These are phyloP conservation scores for Anthracocystis walkeri DNA, from an alignment of 1,284 basidiomycete species.

Conservation along the genomic window DNA sequence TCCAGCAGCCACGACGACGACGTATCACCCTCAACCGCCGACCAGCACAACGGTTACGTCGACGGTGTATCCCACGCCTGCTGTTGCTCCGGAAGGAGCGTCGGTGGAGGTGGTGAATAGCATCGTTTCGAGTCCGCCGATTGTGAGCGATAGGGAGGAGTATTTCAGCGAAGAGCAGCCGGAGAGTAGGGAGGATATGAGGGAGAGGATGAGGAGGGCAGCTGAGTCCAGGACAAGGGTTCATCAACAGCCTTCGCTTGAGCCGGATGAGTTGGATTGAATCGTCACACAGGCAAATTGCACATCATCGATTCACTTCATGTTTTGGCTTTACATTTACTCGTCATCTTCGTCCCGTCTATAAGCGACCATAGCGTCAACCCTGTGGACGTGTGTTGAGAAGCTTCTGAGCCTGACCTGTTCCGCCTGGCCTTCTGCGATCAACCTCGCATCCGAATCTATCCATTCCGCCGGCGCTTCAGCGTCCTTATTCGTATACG, in stretches of 20 bases:
- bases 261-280: slow-evolving; percentile 53
- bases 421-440: slow-evolving; percentile 94
- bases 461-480: slow-evolving; percentile 92
- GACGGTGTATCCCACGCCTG: slow-evolving; percentile 22
- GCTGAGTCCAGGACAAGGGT: slow-evolving; percentile 21
- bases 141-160: slow-evolving; percentile 39
- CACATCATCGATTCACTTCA: background rate
- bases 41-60: slow-evolving; percentile 34
- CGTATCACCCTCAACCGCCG: slow-evolving; percentile 24
- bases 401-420: slow-evolving; percentile 78
- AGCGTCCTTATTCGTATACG: slow-evolving; percentile 78
- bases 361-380: slow-evolving; percentile 71
- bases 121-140: slow-evolving; percentile 39
- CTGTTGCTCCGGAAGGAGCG: background rate
- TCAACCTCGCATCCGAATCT: slow-evolving; percentile 92
- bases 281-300: background rate
- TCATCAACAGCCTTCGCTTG: slow-evolving; percentile 8
- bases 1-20: slow-evolving; percentile 10
- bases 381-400: slow-evolving; percentile 70
- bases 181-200: slow-evolving; percentile 24
- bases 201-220: slow-evolving; percentile 31
- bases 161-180: slow-evolving; percentile 10
- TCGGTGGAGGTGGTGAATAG: slow-evolving; percentile 24
- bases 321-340: slow-evolving; percentile 11
- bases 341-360: slow-evolving; percentile 69